A percentile compares a stretch with the other conserved stretches of the same genome.
Evolutionary conservation across 352 stramenopile genomes (phyloP).

Genomic region (Phytopythium oedochilum): DNA sequence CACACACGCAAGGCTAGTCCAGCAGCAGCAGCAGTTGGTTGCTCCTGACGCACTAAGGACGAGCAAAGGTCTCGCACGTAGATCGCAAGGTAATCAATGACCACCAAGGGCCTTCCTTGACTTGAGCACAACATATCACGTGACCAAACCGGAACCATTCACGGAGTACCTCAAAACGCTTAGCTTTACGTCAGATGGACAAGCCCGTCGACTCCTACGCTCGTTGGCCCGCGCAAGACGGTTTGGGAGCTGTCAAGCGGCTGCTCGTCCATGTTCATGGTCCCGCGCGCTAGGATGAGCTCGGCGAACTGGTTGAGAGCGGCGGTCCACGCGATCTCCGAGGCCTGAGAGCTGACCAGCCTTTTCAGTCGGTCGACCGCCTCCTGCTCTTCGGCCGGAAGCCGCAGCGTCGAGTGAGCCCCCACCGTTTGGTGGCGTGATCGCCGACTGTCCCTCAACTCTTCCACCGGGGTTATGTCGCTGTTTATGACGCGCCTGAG

Average conservation of each 20-base stretch:
- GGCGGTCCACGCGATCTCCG: conserved; percentile 3
- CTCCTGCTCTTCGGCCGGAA: not conserved
- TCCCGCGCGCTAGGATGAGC: conserved; percentile 1
- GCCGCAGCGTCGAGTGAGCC: too few relatives aligned
- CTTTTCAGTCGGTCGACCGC: not conserved
- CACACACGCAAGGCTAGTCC: too few relatives aligned
- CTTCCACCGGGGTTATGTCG: not conserved
- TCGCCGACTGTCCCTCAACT: not conserved
- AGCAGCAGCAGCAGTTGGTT: too few relatives aligned
- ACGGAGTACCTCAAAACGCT: too few relatives aligned
- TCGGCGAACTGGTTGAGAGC: not conserved
- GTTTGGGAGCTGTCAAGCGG: not conserved
- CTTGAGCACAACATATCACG: too few relatives aligned
- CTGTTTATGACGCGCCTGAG: not conserved
- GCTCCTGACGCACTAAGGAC: too few relatives aligned
- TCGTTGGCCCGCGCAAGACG: not conserved
- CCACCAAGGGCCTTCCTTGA: too few relatives aligned
- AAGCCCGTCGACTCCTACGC: not conserved
- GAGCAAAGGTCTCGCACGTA: too few relatives aligned
- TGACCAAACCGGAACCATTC: too few relatives aligned
- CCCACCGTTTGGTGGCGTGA: too few relatives aligned
- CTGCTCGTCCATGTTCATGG: not conserved
- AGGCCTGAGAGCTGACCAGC: not conserved
- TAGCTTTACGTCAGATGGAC: not conserved
- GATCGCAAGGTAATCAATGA: too few relatives aligned